These are phyloP conservation scores for Russula sp. DNA, from an alignment of 768 basidiomycete genomes.

Conservation along the genomic window DNA sequence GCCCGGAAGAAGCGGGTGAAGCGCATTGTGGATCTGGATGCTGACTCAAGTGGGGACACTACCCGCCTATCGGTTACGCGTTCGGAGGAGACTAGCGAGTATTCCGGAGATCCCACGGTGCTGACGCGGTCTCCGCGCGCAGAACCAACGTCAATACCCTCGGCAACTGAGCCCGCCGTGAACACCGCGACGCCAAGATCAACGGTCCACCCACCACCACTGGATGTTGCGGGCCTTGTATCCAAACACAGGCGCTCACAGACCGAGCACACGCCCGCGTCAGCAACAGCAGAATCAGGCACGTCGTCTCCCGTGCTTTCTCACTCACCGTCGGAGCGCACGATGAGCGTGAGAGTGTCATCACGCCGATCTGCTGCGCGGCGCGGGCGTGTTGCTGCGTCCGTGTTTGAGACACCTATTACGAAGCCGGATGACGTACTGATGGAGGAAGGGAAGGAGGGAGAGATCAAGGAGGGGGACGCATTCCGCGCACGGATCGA, in stretches of 20 bases:
- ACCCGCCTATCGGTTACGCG: conserved; percentile 31
- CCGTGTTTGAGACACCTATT: conserved; percentile 56
- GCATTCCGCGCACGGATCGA: conserved; percentile 76
- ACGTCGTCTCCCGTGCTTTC: conserved; percentile 25
- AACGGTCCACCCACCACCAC: not conserved
- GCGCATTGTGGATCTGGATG: conserved; percentile 77
- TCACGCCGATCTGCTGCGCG: conserved; percentile 44
- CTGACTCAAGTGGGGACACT: conserved; percentile 42
- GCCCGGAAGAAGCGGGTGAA: conserved; percentile 58
- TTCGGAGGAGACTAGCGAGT: conserved; percentile 28
- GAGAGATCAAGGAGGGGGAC: conserved; percentile 55
- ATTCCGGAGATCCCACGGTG: not conserved
- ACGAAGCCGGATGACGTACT: conserved; percentile 31
- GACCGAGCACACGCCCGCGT: conserved; percentile 18
- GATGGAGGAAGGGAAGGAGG: conserved; percentile 33
- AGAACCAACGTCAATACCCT: conserved; percentile 1
- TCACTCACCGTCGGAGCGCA: conserved; percentile 32
- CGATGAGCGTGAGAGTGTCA: conserved; percentile 22
- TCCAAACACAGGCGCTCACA: conserved; percentile 30
- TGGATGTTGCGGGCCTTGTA: not conserved
- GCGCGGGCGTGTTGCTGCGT: conserved; percentile 55
- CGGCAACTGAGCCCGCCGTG: conserved; percentile 17
- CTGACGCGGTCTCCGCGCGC: conserved; percentile 10
- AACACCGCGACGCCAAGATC: conserved; percentile 15
- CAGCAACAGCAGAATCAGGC: conserved; percentile 8